Evolutionary conservation across 176 grass and related monocot species (phyloP).

Genomic region (Musa beccarii): DNA sequence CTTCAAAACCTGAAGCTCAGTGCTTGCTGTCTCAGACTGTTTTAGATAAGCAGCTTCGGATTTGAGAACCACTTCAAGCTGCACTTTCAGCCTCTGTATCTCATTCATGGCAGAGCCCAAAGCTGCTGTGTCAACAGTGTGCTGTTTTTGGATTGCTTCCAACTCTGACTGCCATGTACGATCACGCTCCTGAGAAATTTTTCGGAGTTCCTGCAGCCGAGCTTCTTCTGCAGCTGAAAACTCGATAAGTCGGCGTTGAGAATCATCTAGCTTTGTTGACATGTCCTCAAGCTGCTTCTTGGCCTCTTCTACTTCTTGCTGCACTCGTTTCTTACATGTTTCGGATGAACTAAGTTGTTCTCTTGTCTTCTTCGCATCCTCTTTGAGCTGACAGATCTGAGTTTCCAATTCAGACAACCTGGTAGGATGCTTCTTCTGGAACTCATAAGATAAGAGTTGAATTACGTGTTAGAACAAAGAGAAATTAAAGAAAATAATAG

Average conservation of each 20-base stretch:
- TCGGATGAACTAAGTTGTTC: slow-evolving; percentile 69
- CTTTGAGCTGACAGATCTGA: slow-evolving; percentile 57
- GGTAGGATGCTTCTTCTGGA: slow-evolving; percentile 83
- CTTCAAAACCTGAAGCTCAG: slow-evolving; percentile 50
- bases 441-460: neutral
- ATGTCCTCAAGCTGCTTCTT: slow-evolving; percentile 47
- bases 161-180: slow-evolving; percentile 68
- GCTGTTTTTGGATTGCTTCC: slow-evolving; percentile 70
- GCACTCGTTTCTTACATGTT: slow-evolving; percentile 41
- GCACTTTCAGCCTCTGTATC: slow-evolving; percentile 63
- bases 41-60: slow-evolving; percentile 35
- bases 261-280: slow-evolving; percentile 44
- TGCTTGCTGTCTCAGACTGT: slow-evolving; percentile 31
- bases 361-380: slow-evolving; percentile 85
- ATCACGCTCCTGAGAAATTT: slow-evolving; percentile 79
- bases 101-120: slow-evolving; percentile 54
- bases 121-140: slow-evolving; percentile 40
- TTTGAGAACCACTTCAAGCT: slow-evolving; percentile 43
- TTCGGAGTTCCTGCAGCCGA: slow-evolving; percentile 61
- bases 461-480: neutral
- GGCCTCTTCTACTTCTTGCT: slow-evolving; percentile 67
- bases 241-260: slow-evolving; percentile 44
- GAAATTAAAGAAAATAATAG: neutral
- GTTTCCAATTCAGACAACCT: slow-evolving; percentile 75
- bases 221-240: slow-evolving; percentile 54